These are phyloP conservation scores for Calonectria pseudoturangicola DNA, from an alignment of 2,329 filamentous ascomycete genomes.

Conservation along the genomic window DNA sequence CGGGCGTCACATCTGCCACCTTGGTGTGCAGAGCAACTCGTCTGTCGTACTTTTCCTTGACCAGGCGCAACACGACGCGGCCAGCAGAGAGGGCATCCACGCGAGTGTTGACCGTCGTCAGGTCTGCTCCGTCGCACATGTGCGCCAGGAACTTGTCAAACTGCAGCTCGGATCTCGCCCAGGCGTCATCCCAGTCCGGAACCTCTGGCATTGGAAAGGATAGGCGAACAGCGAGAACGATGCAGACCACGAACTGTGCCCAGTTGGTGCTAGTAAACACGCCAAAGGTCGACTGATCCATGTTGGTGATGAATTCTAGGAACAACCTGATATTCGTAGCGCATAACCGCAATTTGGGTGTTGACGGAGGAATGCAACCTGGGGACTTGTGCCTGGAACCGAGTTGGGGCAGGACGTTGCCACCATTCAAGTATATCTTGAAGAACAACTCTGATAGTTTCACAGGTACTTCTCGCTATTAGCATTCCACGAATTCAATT, in stretches of 20 bases:
- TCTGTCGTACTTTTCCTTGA: slow-evolving; percentile 67
- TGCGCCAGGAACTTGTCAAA: slow-evolving; percentile 63
- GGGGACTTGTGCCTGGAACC: slow-evolving; percentile 33
- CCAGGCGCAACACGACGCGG: slow-evolving; percentile 66
- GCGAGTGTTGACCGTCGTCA: slow-evolving; percentile 52
- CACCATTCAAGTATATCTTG: slow-evolving; percentile 64
- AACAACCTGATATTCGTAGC: slow-evolving; percentile 55
- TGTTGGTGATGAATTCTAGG: slow-evolving; percentile 57
- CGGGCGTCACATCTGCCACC: slow-evolving; percentile 12
- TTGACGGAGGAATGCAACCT: slow-evolving; percentile 42
- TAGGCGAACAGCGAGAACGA: slow-evolving; percentile 67
- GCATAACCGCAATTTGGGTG: slow-evolving; percentile 49
- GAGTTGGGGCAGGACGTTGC: slow-evolving; percentile 58
- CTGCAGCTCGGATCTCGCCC: slow-evolving; percentile 62
- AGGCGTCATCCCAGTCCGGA: slow-evolving; percentile 60
- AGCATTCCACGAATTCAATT: slow-evolving; percentile 42
- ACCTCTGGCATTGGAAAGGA: slow-evolving; percentile 66
- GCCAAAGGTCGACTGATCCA: slow-evolving; percentile 58
- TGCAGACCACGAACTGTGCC: slow-evolving; percentile 62
- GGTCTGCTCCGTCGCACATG: slow-evolving; percentile 56
- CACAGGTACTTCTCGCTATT: slow-evolving; percentile 49
- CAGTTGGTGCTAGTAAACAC: slow-evolving; percentile 66
- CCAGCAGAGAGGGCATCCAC: slow-evolving; percentile 68
- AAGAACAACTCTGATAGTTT: slow-evolving; percentile 59
- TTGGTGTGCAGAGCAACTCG: slow-evolving; percentile 59